phyloP scores from a whole-genome alignment of 2,329 filamentous ascomycete genomes.

The Stylonectria norvegica region DNA sequence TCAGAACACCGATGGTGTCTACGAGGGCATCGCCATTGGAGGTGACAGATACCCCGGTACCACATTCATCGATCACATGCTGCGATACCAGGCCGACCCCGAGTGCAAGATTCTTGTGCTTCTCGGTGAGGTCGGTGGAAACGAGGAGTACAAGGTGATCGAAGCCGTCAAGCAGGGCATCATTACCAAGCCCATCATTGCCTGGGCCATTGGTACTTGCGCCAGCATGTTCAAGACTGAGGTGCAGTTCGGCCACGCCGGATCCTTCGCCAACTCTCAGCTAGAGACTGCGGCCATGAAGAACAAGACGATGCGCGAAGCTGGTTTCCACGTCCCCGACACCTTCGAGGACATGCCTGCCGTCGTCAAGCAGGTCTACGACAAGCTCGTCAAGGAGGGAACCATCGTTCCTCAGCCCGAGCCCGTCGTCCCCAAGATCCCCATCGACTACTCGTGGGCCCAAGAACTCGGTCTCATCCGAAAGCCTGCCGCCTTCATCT shows the following conservation, averaged over 20 bases:
- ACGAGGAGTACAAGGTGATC: conserved; percentile 99
- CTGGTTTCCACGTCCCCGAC: conserved; percentile 88
- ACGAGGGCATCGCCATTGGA: conserved; percentile 98
- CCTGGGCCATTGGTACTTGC: conserved; percentile 98
- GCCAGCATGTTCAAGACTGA: conserved; percentile 99
- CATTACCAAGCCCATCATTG: conserved; percentile 98
- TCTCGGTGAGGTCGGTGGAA: conserved; percentile 97
- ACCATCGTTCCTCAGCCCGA: conserved; percentile 82
- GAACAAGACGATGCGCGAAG: conserved; percentile 96
- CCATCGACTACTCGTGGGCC: conserved; percentile 99
- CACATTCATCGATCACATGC: conserved; percentile 97
- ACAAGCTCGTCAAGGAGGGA: conserved; percentile 80
- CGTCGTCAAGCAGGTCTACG: conserved; percentile 76
- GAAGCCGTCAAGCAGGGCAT: conserved; percentile 91
- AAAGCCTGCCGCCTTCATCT: conserved; percentile 99
- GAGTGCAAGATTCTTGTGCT: conserved; percentile 96
- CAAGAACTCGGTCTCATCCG: conserved; percentile 99
- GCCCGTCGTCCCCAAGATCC: conserved; percentile 96
- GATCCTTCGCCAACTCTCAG: conserved; percentile 98
- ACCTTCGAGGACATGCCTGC: conserved; percentile 94
- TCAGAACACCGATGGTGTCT: conserved; percentile 94
- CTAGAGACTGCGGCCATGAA: conserved; percentile 95
- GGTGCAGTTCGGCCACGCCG: conserved; percentile 98
- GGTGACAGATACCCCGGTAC: conserved; percentile 98
- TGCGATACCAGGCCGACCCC: conserved; percentile 93